phyloP scores from a whole-genome alignment of 495 filamentous ascomycete genomes.

The Evernia prunastri region DNA sequence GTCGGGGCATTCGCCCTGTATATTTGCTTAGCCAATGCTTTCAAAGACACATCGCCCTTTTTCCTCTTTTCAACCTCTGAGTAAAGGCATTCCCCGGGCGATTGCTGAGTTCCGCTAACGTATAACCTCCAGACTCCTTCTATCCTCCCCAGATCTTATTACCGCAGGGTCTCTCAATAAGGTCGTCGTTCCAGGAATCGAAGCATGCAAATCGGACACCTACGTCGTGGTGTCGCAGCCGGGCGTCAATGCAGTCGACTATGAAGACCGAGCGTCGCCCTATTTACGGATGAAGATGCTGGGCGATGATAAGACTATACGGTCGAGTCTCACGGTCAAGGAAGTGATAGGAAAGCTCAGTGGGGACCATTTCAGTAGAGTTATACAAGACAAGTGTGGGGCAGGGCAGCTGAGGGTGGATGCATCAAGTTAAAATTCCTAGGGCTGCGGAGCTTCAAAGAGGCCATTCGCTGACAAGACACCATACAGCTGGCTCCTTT shows the following conservation, averaged over 20 bases:
- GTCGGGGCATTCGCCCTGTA: constrained; percentile 56
- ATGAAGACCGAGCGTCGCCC: constrained; percentile 49
- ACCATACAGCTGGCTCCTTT: constrained; percentile 39
- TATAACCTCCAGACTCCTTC: constrained; percentile 35
- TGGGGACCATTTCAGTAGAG: constrained; percentile 46
- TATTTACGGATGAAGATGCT: constrained; percentile 53
- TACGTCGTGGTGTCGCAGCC: constrained; percentile 82
- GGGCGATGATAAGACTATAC: constrained; percentile 43
- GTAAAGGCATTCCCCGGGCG: constrained; percentile 40
- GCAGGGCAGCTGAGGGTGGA: constrained; percentile 49
- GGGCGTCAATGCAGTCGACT: constrained; percentile 63
- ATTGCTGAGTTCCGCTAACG: constrained; percentile 16
- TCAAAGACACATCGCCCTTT: constrained; percentile 81
- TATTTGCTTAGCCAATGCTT: constrained; percentile 49
- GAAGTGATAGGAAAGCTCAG: constrained; percentile 60
- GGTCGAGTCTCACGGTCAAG: constrained; percentile 46
- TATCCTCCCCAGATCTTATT: constrained; percentile 41
- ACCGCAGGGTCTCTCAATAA: constrained; percentile 36
- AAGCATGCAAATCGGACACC: constrained; percentile 61
- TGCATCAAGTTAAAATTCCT: constrained; percentile 52
- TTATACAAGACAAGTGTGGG: constrained; percentile 48
- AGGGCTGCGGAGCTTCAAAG: neutral
- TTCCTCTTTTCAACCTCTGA: constrained; percentile 72
- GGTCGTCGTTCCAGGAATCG: constrained; percentile 42
- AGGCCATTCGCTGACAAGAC: constrained; percentile 3